phyloP scores from a whole-genome alignment of 208 protist genomes.

The Leishmania aethiopica region DNA sequence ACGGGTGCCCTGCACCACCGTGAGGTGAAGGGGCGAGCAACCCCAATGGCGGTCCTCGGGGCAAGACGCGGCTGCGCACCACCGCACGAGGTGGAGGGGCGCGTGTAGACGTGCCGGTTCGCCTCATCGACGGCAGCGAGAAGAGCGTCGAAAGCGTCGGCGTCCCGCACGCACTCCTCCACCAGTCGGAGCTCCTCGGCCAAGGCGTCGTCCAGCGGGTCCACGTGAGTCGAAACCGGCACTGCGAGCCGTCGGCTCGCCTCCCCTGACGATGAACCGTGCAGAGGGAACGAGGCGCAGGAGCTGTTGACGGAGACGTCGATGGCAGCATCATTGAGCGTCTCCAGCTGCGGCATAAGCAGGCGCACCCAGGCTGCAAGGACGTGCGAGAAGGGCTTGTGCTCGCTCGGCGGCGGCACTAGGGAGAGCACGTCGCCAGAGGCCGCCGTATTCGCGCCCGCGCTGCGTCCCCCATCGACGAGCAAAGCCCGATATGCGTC shows the following conservation, averaged over 20 bases:
- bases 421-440: background rate
- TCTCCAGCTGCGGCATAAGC: conserved; percentile 65
- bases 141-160: conserved; percentile 54
- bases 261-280: background rate
- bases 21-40: conserved; percentile 13
- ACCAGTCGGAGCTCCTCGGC: conserved; percentile 77
- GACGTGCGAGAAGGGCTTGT: conserved; percentile 14
- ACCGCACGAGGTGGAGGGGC: conserved; percentile 67
- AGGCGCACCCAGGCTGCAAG: conserved; percentile 49
- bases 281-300: background rate
- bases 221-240: conserved; percentile 34
- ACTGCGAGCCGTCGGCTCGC: background rate
- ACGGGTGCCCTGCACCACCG: conserved; percentile 25
- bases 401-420: background rate
- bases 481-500: conserved; percentile 14
- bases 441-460: background rate
- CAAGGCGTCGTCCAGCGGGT: conserved; percentile 64
- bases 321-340: conserved; percentile 21
- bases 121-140: conserved; percentile 45
- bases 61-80: conserved; percentile 38
- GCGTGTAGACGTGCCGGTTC: conserved; percentile 51
- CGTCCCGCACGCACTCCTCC: conserved; percentile 73
- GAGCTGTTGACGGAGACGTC: conserved; percentile 14
- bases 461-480: conserved; percentile 5
- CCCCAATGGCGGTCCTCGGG: conserved; percentile 21